These are phyloP conservation scores for Aspergillus glaucus DNA, from an alignment of 2,329 filamentous ascomycete species.

Conservation along the genomic window DNA sequence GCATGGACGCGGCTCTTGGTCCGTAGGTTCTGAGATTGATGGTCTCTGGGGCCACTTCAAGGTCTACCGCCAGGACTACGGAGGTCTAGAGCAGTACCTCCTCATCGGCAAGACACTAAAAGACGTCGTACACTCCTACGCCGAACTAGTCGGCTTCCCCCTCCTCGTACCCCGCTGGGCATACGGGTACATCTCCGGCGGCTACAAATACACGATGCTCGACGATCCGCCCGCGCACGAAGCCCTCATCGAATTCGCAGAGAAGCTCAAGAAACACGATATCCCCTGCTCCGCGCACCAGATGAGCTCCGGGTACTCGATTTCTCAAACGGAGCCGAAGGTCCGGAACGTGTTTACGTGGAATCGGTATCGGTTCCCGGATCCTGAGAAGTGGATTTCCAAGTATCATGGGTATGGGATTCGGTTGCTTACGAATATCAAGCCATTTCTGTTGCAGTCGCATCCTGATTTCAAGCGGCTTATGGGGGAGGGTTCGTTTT, in stretches of 20 bases:
- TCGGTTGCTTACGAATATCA: conserved; percentile 64
- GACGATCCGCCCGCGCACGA: conserved; percentile 52
- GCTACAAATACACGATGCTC: conserved; percentile 55
- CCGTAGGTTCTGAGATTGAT: conserved; percentile 66
- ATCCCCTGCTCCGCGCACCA: conserved; percentile 67
- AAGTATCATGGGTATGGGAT: conserved; percentile 60
- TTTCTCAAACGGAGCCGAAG: conserved; percentile 61
- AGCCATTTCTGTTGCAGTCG: conserved; percentile 62
- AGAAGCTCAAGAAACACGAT: conserved; percentile 56
- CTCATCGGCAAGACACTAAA: conserved; percentile 60
- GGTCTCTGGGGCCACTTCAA: conserved; percentile 71
- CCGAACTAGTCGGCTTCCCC: conserved; percentile 62
- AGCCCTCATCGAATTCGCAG: conserved; percentile 55
- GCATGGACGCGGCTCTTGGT: conserved; percentile 59
- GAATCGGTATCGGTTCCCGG: conserved; percentile 64
- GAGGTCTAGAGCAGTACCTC: conserved; percentile 65
- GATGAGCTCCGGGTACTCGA: conserved; percentile 67
- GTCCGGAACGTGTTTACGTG: conserved; percentile 66
- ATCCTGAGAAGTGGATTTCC: conserved; percentile 58
- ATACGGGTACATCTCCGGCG: conserved; percentile 66
- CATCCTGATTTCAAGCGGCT: conserved; percentile 63
- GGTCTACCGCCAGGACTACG: conserved; percentile 65
- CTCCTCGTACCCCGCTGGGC: conserved; percentile 64
- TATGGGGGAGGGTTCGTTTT: conserved; percentile 54
- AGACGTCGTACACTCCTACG: conserved; percentile 61